Conservation (phyloP, 2,329 filamentous ascomycete species). For the Arthroderma sp. region DNA sequence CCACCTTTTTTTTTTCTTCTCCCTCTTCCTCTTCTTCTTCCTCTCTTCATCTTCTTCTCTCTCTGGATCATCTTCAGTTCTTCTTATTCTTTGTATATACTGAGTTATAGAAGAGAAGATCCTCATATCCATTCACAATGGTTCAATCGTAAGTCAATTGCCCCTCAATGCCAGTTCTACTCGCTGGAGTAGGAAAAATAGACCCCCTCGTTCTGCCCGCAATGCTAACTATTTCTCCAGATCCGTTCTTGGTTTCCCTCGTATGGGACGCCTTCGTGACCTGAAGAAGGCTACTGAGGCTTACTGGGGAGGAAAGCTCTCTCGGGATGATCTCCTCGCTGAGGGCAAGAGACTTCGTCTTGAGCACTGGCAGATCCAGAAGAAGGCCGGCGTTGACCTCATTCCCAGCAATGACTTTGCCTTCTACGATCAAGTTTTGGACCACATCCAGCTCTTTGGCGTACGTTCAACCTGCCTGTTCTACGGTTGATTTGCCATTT, state of each 20-base stretch:
- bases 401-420: constrained; percentile 99
- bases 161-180: constrained; percentile 2
- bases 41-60: constrained; percentile 10
- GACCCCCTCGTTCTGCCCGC: constrained; percentile 1
- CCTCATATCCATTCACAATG: constrained; percentile 33
- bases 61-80: background rate
- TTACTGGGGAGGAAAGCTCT: constrained; percentile 93
- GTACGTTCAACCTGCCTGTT: constrained; percentile 40
- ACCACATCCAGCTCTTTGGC: constrained; percentile 96
- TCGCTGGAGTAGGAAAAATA: background rate
- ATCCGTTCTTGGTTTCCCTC: constrained; percentile 93
- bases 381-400: constrained; percentile 91
- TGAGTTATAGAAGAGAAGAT: background rate
- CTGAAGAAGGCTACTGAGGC: constrained; percentile 99
- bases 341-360: constrained; percentile 96
- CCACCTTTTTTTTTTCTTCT: constrained; percentile 9
- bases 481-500: background rate
- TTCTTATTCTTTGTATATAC: background rate
- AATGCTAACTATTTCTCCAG: constrained; percentile 17
- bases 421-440: constrained; percentile 93
- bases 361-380: constrained; percentile 99
- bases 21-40: constrained; percentile 10
- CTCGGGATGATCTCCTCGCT: constrained; percentile 73
- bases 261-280: constrained; percentile 96
- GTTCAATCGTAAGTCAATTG: constrained; percentile 43